These are phyloP conservation scores for Botryotinia calthae DNA, from an alignment of 2,329 filamentous ascomycete species.

Conservation along the genomic window DNA sequence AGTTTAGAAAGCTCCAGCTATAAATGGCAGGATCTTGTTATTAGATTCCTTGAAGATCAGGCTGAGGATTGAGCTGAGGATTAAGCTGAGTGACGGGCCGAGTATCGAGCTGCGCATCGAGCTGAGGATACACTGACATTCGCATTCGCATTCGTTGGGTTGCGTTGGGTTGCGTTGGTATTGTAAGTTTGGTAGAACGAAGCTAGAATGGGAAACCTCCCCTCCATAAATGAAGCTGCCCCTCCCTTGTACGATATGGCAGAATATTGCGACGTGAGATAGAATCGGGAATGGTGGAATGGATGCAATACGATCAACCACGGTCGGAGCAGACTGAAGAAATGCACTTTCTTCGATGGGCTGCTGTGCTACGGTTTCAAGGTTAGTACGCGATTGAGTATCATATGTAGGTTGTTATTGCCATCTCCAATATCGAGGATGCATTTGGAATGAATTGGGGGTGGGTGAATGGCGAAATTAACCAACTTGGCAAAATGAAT, in stretches of 20 bases:
- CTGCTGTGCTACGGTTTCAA: background rate
- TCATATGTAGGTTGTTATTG: background rate
- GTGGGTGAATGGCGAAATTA: too few relatives aligned
- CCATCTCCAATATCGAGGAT: background rate
- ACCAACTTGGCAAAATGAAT: background rate
- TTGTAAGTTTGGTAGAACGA: too few relatives aligned
- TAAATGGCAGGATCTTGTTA: background rate
- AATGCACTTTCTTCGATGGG: background rate
- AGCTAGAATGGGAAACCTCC: background rate
- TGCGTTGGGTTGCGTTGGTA: background rate
- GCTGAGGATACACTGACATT: background rate
- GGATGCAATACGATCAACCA: background rate
- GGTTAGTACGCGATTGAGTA: background rate
- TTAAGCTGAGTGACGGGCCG: too few relatives aligned
- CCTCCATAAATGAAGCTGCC: background rate
- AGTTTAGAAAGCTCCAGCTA: background rate
- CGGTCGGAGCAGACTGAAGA: too few relatives aligned
- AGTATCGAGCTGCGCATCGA: too few relatives aligned
- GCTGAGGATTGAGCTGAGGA: background rate
- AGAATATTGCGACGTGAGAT: background rate
- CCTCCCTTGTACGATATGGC: background rate
- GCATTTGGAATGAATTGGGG: background rate
- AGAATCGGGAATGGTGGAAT: background rate
- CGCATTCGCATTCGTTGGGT: background rate
- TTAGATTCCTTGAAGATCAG: background rate